Percentiles rank a stretch among this genome's conserved stretches.
phyloP scores from a whole-genome alignment of 306 rosid species.

The Cicer cuneatum region DNA sequence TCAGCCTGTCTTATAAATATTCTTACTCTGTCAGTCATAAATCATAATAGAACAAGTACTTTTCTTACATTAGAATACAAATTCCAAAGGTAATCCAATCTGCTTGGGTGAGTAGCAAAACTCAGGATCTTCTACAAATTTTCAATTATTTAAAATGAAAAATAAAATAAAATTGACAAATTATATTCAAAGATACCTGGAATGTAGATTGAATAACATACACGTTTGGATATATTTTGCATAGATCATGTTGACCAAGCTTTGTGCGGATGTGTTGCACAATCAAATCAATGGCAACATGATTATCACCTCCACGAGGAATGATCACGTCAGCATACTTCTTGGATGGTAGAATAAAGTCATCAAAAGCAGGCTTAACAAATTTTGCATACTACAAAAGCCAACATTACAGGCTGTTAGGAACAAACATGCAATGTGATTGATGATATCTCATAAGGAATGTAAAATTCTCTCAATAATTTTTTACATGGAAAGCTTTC shows the following conservation, averaged over 20 bases:
- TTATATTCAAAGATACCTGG: constrained; percentile 69
- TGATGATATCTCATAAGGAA: constrained; percentile 8
- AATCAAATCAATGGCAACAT: constrained; percentile 96
- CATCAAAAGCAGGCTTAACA: constrained; percentile 99
- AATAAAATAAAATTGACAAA: not conserved
- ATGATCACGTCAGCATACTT: constrained; percentile 99
- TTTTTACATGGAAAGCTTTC: not conserved
- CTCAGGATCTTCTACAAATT: constrained; percentile 6
- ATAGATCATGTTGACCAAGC: constrained; percentile 97
- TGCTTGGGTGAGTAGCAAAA: not conserved
- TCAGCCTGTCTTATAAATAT: too few species aligned
- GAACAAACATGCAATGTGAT: constrained; percentile 33
- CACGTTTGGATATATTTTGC: constrained; percentile 87
- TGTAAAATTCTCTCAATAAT: constrained; percentile 21
- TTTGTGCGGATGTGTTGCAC: constrained; percentile 94
- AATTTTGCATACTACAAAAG: constrained; percentile 90
- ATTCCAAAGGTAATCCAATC: not conserved
- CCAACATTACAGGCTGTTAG: constrained; percentile 39
- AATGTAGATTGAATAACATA: constrained; percentile 95
- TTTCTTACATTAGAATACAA: constrained; percentile 5
- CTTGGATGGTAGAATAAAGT: constrained; percentile 94
- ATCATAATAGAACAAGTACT: constrained; percentile 6
- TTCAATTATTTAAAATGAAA: not conserved
- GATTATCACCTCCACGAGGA: constrained; percentile 98
- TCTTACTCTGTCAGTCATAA: constrained; percentile 11